These are phyloP conservation scores for Chalciporus piperatus DNA, from an alignment of 768 basidiomycete species.

Conservation along the genomic window DNA sequence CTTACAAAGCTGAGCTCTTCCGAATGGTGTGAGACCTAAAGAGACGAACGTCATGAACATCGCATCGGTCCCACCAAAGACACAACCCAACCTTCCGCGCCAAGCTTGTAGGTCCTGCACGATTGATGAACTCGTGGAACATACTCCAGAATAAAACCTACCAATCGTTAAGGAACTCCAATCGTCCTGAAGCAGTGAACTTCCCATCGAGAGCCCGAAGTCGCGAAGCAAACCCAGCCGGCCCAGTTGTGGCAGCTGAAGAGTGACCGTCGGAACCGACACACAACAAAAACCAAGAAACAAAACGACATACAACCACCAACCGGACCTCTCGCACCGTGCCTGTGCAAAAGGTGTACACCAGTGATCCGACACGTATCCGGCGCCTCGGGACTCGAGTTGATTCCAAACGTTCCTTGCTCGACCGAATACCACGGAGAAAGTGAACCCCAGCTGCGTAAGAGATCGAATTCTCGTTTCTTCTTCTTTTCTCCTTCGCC, in stretches of 20 bases:
- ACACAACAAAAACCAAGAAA: slow-evolving; percentile 17
- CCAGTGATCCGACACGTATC: slow-evolving; percentile 68
- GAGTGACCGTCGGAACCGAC: slow-evolving; percentile 14
- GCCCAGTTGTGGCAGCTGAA: slow-evolving; percentile 29
- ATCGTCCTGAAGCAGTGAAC: slow-evolving; percentile 57
- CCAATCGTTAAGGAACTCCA: slow-evolving; percentile 80
- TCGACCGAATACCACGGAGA: slow-evolving; percentile 78
- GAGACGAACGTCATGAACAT: neutral
- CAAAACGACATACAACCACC: slow-evolving; percentile 21
- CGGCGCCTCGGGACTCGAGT: slow-evolving; percentile 65
- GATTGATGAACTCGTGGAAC: neutral
- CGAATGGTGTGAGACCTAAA: slow-evolving; percentile 75
- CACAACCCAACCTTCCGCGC: slow-evolving; percentile 57
- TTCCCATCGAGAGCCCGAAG: slow-evolving; percentile 46
- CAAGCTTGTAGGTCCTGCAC: slow-evolving; percentile 77
- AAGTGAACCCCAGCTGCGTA: slow-evolving; percentile 73
- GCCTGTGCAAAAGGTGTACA: slow-evolving; percentile 72
- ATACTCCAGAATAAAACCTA: slow-evolving; percentile 29
- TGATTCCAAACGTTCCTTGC: slow-evolving; percentile 58
- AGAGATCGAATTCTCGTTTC: slow-evolving; percentile 51
- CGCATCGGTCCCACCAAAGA: neutral
- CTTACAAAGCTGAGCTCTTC: slow-evolving; percentile 76
- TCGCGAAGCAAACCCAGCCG: slow-evolving; percentile 50
- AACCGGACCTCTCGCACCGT: slow-evolving; percentile 61
- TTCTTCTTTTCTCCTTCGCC: slow-evolving; percentile 21